Evolutionary conservation across 345 rosid species (phyloP), one percentile per base, ranked within the genome.

Genomic region (Pseudoturritis turrita): DNA sequence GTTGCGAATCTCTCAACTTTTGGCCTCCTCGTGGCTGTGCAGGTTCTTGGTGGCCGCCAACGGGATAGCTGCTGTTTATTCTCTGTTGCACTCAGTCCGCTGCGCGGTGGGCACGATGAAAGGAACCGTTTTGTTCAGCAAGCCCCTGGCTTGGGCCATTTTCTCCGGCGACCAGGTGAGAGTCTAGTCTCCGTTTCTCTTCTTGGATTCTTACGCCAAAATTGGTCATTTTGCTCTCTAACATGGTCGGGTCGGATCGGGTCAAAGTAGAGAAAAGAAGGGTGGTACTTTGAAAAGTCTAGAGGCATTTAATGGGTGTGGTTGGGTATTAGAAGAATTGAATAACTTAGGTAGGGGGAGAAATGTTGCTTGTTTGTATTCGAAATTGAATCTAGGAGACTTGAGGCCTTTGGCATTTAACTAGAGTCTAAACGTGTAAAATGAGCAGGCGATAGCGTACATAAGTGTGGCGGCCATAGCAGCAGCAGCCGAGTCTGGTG

Each of bases 81-180:
- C 99, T 0, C 54, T 89, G 70, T 22, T 82, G 58, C 99, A 95
- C 55, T 85, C 62, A n/a, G 69, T 91, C 77, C 88, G 99, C 60
- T 89, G 99, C 69, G 81, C 61, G 26, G 85, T 86, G 75, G 79
- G 86, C 67, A 63, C 81, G 81, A 58, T 88, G 45, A 81, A 81
- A 76, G 97, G 93, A 65, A 81, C 68, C 53, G 87, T 84, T 45
- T 84, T 91, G 62, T 75, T 87, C 61, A 88, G 76, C 77, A 95
- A 85, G 82, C 81, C 96, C 41, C 52, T 91, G 11, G 97, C 97
- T 72, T 91, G 96, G 96, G 82, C 78, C 63, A 87, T 91, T 77
- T 91, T 95, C 87, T 83, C 91, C 29, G 85, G 83, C 29, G 99
- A 95, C 75, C 98, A 94, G 96, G 98, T 91, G 44, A 26, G 53